Evolutionary conservation across 2,329 filamentous ascomycete species (phyloP).

Genomic region (Fusarium compactum): DNA sequence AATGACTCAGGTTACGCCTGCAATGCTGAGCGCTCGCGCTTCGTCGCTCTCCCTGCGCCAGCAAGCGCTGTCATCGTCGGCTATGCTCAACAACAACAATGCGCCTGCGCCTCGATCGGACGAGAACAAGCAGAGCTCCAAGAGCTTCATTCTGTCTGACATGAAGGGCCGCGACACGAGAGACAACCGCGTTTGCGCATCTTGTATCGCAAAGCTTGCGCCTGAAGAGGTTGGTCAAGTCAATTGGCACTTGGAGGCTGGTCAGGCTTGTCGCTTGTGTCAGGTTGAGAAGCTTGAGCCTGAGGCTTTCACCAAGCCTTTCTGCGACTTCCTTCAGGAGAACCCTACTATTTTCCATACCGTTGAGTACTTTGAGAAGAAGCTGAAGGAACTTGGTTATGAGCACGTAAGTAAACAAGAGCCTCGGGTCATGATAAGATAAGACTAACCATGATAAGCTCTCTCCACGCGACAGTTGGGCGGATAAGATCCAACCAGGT

Average conservation of each 20-base stretch:
- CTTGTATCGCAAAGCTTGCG: constrained; percentile 54
- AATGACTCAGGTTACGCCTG: constrained; percentile 62
- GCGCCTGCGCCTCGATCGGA: constrained; percentile 46
- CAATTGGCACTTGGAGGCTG: constrained; percentile 48
- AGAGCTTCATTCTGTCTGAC: constrained; percentile 63
- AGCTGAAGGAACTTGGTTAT: constrained; percentile 80
- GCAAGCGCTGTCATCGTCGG: constrained; percentile 50
- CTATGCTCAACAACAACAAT: constrained; percentile 38
- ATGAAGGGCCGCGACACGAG: constrained; percentile 53
- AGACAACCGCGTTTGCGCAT: constrained; percentile 55
- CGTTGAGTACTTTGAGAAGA: constrained; percentile 80
- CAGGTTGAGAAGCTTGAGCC: constrained; percentile 59
- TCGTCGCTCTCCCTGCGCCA: constrained; percentile 61
- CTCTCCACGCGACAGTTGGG: constrained; percentile 85
- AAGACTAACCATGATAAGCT: constrained; percentile 61
- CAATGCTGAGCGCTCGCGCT: constrained; percentile 58
- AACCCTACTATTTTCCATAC: constrained; percentile 96
- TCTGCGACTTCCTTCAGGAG: constrained; percentile 85
- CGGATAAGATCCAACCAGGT: constrained; percentile 75
- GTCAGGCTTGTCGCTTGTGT: constrained; percentile 53
- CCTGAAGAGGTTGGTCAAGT: constrained; percentile 48
- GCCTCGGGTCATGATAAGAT: background rate
- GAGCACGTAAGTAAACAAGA: constrained; percentile 65
- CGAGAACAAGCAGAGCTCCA: constrained; percentile 35
- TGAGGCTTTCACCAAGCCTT: constrained; percentile 82